Base-by-base conservation (phyloP, 306 rosid genomes). In the Delonix regia region DNA sequence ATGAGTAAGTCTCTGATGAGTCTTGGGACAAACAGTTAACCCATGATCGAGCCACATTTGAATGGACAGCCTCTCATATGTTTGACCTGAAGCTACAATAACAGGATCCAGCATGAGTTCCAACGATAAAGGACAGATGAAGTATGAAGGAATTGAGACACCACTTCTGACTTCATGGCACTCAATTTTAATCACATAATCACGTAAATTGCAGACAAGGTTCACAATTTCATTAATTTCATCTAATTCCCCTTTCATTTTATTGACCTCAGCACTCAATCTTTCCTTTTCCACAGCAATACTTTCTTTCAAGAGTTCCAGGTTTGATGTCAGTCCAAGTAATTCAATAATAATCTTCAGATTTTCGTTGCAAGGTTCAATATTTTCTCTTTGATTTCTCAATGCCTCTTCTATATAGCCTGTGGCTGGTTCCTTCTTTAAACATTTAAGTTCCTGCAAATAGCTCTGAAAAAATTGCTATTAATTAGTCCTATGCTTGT, bases 1-100 rank as follows among this genome's bases (percentile, higher is more conserved):
- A 80, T 95, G 99, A 11, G 85, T 49, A 81, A 95, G 92, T 71
- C 55, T 73, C 70, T 86, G 93, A 71, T 69, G 96, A 74, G 97
- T 92, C 82, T 87, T 95, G 36, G 99, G 99, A 87, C 99, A 95
- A 78, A 87, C 83, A 75, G 77, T 85, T 60, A 95, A 80, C 33
- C 97, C 98, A 62, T 85, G 80, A 83, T 91, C 96, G 65, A 95
- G 89, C 99, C 98, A 95, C 70, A 77, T 91, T 71, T 92, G 95
- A 71, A 95, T 89, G 64, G 98, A 88, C 21, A 80, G 70, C 78
- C 98, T 87, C 77, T 91, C 93, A 19, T 86, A 95, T 59, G 99
- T 95, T 82, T 95, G 99, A 77, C 99, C 98, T 4, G 98, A 95
- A 81, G 99, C 97, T 84, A 95, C 87, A 34, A 91, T 95, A 57